These are phyloP conservation scores for Aspergillus persii DNA, from an alignment of 2,329 filamentous ascomycete species.

Conservation along the genomic window DNA sequence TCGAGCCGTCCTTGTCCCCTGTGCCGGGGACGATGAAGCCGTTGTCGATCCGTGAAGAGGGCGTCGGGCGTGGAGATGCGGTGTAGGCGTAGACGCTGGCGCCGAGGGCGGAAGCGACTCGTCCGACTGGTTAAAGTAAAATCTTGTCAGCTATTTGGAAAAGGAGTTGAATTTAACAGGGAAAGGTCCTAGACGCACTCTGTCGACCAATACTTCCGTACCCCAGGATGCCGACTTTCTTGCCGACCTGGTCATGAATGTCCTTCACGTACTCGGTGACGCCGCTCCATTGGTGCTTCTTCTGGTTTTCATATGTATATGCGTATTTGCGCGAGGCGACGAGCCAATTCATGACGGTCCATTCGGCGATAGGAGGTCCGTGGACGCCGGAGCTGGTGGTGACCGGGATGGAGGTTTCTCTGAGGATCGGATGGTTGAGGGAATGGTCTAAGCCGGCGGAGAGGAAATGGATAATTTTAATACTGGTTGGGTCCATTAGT, in stretches of 20 bases:
- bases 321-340: slow-evolving; percentile 57
- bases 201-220: slow-evolving; percentile 64
- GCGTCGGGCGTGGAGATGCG: slow-evolving; percentile 64
- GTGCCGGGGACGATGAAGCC: slow-evolving; percentile 69
- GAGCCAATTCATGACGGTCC: slow-evolving; percentile 63
- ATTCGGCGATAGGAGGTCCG: slow-evolving; percentile 65
- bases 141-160: no score
- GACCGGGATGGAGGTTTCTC: slow-evolving; percentile 51
- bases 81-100: slow-evolving; percentile 75
- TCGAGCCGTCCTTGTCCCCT: slow-evolving; percentile 55
- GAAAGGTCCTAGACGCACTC: slow-evolving; percentile 37
- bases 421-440: slow-evolving; percentile 53
- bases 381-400: slow-evolving; percentile 58
- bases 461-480: slow-evolving; percentile 56
- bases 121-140: slow-evolving; percentile 42
- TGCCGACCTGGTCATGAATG: slow-evolving; percentile 55
- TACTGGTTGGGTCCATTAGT: slow-evolving; percentile 20
- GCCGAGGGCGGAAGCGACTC: slow-evolving; percentile 63
- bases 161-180: background rate
- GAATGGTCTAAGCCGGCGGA: slow-evolving; percentile 59
- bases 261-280: slow-evolving; percentile 19
- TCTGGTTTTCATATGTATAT: slow-evolving; percentile 57
- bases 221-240: slow-evolving; percentile 59
- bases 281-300: slow-evolving; percentile 51
- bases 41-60: slow-evolving; percentile 61